Percentiles rank a stretch among this genome's conserved stretches.
phyloP scores from a whole-genome alignment of 1,284 basidiomycete species.

The Chalciporus sp. region DNA sequence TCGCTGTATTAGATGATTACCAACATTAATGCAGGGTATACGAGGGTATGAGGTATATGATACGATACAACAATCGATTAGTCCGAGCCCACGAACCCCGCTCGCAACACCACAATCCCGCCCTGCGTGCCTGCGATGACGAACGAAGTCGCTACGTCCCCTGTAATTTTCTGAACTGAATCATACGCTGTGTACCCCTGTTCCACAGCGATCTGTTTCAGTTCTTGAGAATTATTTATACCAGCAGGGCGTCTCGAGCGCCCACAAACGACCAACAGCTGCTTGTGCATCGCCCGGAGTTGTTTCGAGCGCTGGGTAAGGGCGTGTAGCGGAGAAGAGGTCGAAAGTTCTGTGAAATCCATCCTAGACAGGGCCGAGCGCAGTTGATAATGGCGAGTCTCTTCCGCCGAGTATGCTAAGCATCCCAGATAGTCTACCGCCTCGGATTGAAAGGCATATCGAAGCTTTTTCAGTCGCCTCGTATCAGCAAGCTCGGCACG shows the following conservation, averaged over 20 bases:
- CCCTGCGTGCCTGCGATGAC: constrained; percentile 40
- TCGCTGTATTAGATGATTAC: too few relatives aligned
- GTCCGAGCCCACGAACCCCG: not conserved
- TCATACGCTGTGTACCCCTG: constrained; percentile 48
- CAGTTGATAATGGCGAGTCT: constrained; percentile 28
- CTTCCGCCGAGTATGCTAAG: too few relatives aligned
- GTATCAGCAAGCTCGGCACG: constrained; percentile 1
- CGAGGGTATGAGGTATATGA: too few relatives aligned
- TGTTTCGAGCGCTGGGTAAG: constrained; percentile 47
- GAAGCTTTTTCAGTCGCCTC: too few relatives aligned
- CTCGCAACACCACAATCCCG: constrained; percentile 32
- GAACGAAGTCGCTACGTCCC: constrained; percentile 71
- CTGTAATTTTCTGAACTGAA: constrained; percentile 68
- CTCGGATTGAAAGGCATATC: too few relatives aligned
- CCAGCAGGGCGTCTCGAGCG: constrained; percentile 72
- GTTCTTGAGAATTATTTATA: constrained; percentile 61
- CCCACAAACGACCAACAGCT: constrained; percentile 67
- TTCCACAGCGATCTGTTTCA: constrained; percentile 34
- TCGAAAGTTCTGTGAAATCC: constrained; percentile 49
- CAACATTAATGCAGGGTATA: too few relatives aligned
- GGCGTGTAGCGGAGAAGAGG: constrained; percentile 55
- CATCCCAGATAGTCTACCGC: too few relatives aligned
- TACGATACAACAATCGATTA: not conserved
- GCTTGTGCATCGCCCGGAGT: constrained; percentile 27
- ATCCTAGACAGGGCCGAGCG: constrained; percentile 56